Conservation (phyloP, 2,329 filamentous ascomycete genomes). For the Fusarium abutilonis region DNA sequence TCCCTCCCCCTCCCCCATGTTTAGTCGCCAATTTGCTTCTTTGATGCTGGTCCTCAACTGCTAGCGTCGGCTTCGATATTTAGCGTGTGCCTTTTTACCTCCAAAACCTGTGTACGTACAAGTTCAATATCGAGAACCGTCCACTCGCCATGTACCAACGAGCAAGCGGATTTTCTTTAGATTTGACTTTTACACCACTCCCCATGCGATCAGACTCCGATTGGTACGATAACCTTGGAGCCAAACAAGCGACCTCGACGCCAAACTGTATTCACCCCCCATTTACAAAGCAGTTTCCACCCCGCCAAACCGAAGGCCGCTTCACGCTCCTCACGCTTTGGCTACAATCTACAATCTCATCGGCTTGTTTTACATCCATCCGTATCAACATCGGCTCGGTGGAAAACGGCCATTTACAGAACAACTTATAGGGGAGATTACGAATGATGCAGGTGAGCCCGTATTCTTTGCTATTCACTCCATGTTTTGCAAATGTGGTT, state of each 20-base stretch:
- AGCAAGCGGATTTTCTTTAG: conserved; percentile 30
- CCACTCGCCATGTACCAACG: conserved; percentile 12
- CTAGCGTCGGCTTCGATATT: conserved; percentile 33
- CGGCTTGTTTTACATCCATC: background rate
- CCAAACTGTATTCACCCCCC: conserved; percentile 39
- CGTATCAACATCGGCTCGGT: too few species aligned
- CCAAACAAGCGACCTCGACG: conserved; percentile 34
- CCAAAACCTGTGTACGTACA: background rate
- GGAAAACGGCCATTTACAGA: too few species aligned
- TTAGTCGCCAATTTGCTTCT: conserved; percentile 33
- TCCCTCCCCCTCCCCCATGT: too few species aligned
- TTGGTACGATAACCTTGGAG: conserved; percentile 48
- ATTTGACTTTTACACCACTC: conserved; percentile 44
- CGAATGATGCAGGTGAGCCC: background rate
- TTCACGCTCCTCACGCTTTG: background rate
- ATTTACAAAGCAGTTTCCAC: conserved; percentile 19
- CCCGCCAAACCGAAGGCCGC: conserved; percentile 27
- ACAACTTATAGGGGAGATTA: too few species aligned
- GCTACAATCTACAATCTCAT: background rate
- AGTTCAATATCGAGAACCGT: background rate
- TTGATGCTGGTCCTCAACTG: conserved; percentile 20
- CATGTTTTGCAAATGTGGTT: background rate
- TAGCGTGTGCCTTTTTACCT: conserved; percentile 28
- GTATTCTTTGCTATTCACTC: background rate
- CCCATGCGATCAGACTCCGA: conserved; percentile 48